Percentiles rank a stretch among this genome's conserved stretches.
Conservation (phyloP, 2,329 filamentous ascomycete species). For the Tolypocladium ovalisporum region DNA sequence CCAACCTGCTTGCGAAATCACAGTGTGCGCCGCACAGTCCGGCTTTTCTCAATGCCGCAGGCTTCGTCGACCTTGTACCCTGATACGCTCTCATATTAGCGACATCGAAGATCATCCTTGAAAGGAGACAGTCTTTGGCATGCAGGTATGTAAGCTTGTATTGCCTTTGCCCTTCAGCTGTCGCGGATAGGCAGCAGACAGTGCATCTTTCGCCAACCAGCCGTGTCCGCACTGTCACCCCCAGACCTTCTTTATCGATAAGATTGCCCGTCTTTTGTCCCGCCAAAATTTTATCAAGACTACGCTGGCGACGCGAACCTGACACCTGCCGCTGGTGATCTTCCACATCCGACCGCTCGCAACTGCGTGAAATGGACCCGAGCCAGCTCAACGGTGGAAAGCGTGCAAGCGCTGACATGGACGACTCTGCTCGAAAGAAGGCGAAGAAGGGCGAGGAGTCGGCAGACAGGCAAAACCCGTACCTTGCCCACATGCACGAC, state of each 20-base stretch:
- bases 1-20: background rate
- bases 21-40: constrained; percentile 3
- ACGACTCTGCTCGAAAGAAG: constrained; percentile 32
- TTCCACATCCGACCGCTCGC: background rate
- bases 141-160: too few relatives aligned
- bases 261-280: constrained; percentile 8
- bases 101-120: background rate
- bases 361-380: background rate
- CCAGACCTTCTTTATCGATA: constrained; percentile 22
- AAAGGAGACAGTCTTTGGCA: background rate
- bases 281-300: constrained; percentile 13
- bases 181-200: too few relatives aligned
- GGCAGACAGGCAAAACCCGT: constrained; percentile 55
- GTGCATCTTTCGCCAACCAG: background rate
- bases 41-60: background rate
- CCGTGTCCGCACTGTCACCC: constrained; percentile 2
- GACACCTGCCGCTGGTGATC: background rate
- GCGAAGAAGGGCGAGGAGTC: constrained; percentile 23
- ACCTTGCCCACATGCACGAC: constrained; percentile 81
- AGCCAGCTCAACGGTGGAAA: constrained; percentile 22
- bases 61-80: too few relatives aligned
- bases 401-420: constrained; percentile 32
- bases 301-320: background rate
- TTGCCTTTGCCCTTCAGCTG: too few relatives aligned
- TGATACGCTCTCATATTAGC: background rate